Percentiles rank a stretch among this genome's conserved stretches.
Evolutionary conservation across 768 basidiomycete genomes (phyloP).

Genomic region (Symmetrospora coprosmae): DNA sequence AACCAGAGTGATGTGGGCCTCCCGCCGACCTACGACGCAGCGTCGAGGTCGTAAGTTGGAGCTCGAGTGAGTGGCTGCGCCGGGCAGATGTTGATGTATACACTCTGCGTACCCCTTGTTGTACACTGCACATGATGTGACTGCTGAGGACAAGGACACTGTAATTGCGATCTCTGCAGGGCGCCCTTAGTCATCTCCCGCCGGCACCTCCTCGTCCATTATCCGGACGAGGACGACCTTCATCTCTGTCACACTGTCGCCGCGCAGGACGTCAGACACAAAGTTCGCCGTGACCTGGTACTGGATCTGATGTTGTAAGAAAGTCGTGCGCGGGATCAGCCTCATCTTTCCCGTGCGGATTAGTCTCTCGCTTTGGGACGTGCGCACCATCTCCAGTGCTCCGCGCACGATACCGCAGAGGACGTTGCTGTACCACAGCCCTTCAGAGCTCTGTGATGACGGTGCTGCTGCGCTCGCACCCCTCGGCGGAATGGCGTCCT

Average conservation of each 20-base stretch:
- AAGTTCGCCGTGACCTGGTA: conserved; percentile 86
- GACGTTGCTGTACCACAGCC: conserved; percentile 92
- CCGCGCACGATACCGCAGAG: conserved; percentile 86
- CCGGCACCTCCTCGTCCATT: conserved; percentile 64
- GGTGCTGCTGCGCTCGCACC: background rate
- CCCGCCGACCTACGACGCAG: no score
- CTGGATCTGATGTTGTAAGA: conserved; percentile 80
- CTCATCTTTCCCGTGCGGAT: no score
- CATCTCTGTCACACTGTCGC: conserved; percentile 88
- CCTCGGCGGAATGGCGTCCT: conserved; percentile 50
- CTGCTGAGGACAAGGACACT: background rate
- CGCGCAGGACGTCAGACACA: conserved; percentile 73
- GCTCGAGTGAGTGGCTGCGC: no score
- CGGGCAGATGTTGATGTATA: no score
- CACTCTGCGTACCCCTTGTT: background rate
- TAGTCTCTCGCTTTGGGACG: no score
- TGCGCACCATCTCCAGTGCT: conserved; percentile 81
- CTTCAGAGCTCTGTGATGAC: conserved; percentile 42
- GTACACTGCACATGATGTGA: background rate
- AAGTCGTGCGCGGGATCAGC: no score
- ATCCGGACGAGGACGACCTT: conserved; percentile 78
- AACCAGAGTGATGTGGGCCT: no score
- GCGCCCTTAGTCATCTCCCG: conserved; percentile 27
- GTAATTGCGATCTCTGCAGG: background rate
- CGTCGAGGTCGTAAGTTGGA: no score